phyloP scores from a whole-genome alignment of 2,329 filamentous ascomycete species.

The Diaporthe citrichinensis region DNA sequence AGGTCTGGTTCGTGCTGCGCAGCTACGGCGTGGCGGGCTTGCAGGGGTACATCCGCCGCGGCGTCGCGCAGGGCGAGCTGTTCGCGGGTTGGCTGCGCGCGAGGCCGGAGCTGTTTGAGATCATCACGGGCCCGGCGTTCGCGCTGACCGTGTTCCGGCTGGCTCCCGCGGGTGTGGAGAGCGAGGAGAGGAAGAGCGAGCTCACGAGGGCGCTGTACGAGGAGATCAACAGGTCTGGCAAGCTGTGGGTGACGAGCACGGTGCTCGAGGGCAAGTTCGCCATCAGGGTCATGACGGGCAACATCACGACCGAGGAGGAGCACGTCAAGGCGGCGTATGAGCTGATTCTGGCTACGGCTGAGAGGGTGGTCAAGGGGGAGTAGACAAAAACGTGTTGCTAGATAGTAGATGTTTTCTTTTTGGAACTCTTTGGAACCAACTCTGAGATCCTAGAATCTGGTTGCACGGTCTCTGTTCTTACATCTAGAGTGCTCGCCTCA shows the following conservation, averaged over 20 bases:
- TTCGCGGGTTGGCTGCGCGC: slow-evolving; percentile 74
- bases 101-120: slow-evolving; percentile 79
- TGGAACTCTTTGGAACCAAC: neutral
- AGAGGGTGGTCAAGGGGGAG: slow-evolving; percentile 61
- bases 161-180: slow-evolving; percentile 54
- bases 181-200: slow-evolving; percentile 70
- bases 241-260: slow-evolving; percentile 85
- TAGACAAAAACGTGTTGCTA: slow-evolving; percentile 10
- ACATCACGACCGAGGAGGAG: slow-evolving; percentile 77
- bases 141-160: slow-evolving; percentile 84
- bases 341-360: slow-evolving; percentile 75
- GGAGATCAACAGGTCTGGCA: slow-evolving; percentile 77
- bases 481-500: neutral
- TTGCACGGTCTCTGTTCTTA: neutral
- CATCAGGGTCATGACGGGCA: slow-evolving; percentile 85
- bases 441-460: neutral
- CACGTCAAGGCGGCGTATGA: slow-evolving; percentile 82
- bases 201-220: slow-evolving; percentile 84
- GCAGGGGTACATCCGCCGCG: slow-evolving; percentile 78
- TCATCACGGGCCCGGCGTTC: slow-evolving; percentile 82
- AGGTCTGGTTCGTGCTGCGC: slow-evolving; percentile 95
- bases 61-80: slow-evolving; percentile 76
- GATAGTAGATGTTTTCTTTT: neutral
- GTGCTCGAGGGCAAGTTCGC: slow-evolving; percentile 81
- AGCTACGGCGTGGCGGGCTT: slow-evolving; percentile 82